phyloP scores from a whole-genome alignment of 106 monocot species.

The Dendrobium nobile region DNA sequence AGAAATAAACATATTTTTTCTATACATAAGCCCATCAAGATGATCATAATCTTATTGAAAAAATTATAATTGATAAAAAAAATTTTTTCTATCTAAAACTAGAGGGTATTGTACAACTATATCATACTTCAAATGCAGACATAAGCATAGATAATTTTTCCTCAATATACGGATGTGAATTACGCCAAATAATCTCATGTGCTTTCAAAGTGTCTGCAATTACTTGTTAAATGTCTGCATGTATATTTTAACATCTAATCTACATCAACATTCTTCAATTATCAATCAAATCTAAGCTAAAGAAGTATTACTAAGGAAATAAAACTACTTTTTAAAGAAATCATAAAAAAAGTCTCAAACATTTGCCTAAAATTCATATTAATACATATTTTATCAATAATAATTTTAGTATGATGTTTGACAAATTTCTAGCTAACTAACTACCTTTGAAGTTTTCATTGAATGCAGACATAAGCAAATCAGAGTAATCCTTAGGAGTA shows the following conservation, averaged over 20 bases:
- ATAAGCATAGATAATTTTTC: slow-evolving; percentile 64
- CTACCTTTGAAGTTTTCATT: slow-evolving; percentile 81
- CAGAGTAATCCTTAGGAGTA: slow-evolving; percentile 50
- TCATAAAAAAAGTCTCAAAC: background rate
- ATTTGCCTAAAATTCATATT: background rate
- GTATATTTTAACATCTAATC: slow-evolving; percentile 23
- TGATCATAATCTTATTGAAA: too few relatives aligned
- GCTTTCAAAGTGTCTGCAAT: slow-evolving; percentile 69
- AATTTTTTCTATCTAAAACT: too few relatives aligned
- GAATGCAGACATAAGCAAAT: slow-evolving; percentile 59
- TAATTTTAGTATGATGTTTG: too few relatives aligned
- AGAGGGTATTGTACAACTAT: too few relatives aligned
- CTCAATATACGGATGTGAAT: slow-evolving; percentile 60
- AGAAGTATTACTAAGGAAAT: background rate
- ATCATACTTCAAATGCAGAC: too few relatives aligned
- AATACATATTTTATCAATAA: background rate
- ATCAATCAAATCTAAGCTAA: background rate
- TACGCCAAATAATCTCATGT: slow-evolving; percentile 69
- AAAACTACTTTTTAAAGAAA: background rate
- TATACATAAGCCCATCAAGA: too few relatives aligned
- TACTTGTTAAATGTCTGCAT: slow-evolving; percentile 70
- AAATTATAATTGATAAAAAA: too few relatives aligned
- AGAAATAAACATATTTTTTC: too few relatives aligned
- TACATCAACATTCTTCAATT: background rate
- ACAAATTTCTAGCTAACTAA: too few relatives aligned